These are phyloP conservation scores for Microcos paniculata DNA, from an alignment of 345 rosid species.

Conservation along the genomic window DNA sequence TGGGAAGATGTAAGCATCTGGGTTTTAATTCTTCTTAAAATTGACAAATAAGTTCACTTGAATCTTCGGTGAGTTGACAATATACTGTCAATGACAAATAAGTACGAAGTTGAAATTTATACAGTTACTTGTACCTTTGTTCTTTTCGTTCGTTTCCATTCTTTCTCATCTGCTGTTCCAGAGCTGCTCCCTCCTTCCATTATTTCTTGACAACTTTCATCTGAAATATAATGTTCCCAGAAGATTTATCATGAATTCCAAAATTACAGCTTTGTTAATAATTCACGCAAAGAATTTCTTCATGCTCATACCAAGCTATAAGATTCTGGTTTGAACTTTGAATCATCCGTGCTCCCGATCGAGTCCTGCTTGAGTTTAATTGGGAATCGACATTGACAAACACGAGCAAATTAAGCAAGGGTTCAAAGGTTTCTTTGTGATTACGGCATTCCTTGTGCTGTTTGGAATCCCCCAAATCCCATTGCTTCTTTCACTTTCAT, in stretches of 20 bases:
- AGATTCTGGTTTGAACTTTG: not conserved
- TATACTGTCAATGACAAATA: not conserved
- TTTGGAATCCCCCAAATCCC: not conserved
- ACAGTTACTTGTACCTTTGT: not conserved
- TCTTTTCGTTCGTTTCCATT: not conserved
- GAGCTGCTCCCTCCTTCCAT: too few relatives aligned
- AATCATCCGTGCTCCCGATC: not conserved
- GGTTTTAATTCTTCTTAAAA: not conserved
- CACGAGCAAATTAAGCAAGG: not conserved
- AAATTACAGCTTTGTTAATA: not conserved
- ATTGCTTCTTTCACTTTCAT: constrained; percentile 2
- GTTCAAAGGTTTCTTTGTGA: not conserved
- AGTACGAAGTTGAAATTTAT: not conserved
- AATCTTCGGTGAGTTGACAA: not conserved
- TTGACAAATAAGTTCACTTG: not conserved
- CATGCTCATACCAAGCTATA: not conserved
- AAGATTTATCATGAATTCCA: not conserved
- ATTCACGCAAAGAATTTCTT: too few relatives aligned
- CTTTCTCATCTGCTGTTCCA: not conserved
- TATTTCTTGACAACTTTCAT: not conserved
- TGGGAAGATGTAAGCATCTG: too few relatives aligned
- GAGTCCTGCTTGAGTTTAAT: not conserved
- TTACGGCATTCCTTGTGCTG: not conserved
- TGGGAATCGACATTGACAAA: not conserved
- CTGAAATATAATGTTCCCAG: not conserved